Evolutionary conservation across 2,329 filamentous ascomycete species (phyloP).

Genomic region (Fusarium keratoplasticum): DNA sequence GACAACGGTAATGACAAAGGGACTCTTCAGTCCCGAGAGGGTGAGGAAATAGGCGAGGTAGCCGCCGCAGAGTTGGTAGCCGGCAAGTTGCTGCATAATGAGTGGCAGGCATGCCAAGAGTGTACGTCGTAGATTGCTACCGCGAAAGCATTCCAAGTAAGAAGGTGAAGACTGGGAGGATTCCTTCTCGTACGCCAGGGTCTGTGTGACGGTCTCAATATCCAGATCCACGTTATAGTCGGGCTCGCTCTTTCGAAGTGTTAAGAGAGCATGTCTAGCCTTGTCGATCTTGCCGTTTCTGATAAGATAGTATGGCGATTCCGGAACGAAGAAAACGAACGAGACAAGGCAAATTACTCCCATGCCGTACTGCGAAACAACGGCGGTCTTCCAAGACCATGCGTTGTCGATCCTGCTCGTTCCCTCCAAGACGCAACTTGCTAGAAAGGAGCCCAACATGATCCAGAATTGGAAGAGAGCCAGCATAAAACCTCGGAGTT

Average conservation of each 20-base stretch:
- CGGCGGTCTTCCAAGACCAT: constrained; percentile 1
- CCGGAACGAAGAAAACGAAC: background rate
- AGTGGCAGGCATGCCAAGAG: background rate
- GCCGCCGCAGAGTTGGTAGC: background rate
- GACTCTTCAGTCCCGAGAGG: background rate
- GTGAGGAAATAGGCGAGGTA: constrained; percentile 1
- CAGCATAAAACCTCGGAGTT: background rate
- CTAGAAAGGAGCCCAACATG: background rate
- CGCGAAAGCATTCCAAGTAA: background rate
- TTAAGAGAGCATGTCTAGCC: background rate
- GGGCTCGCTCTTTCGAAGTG: background rate
- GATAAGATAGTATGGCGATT: background rate
- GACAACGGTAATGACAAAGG: background rate
- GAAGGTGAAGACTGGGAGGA: background rate
- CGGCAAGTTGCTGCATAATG: background rate
- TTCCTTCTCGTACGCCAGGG: background rate
- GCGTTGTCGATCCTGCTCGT: background rate
- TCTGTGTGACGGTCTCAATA: background rate
- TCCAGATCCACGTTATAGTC: background rate
- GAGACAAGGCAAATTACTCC: background rate
- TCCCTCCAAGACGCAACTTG: background rate
- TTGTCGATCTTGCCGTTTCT: background rate
- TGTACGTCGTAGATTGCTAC: background rate
- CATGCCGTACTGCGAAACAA: background rate
- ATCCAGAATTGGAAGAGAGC: constrained; percentile 3